A percentile compares a stretch with the other conserved stretches of the same genome.
Evolutionary conservation across 805 yeast genomes (phyloP).

Genomic region (Wickerhamomyces canadensis): DNA sequence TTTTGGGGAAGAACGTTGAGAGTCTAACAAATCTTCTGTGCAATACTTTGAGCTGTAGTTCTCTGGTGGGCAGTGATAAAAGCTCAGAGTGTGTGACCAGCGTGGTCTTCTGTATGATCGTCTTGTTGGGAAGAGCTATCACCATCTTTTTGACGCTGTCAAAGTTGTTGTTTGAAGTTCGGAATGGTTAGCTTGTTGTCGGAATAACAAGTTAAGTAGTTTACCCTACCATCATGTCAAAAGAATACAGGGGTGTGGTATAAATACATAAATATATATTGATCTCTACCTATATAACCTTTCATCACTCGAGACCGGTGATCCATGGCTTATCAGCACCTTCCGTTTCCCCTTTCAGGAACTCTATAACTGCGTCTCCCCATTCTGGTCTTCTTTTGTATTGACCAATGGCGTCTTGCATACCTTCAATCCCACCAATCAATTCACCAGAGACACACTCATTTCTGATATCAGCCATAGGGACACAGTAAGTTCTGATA

Average conservation of each 20-base stretch:
- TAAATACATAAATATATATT: too few species aligned
- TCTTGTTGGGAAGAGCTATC: neutral
- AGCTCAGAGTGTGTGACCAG: neutral
- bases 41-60: neutral
- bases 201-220: too few species aligned
- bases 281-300: too few species aligned
- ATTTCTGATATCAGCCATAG: constrained; percentile 39
- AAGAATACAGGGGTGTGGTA: too few species aligned
- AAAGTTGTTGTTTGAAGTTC: too few species aligned
- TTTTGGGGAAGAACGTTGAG: neutral
- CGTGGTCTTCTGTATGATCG: neutral
- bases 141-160: neutral
- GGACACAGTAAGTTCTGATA: constrained; percentile 53
- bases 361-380: constrained; percentile 58
- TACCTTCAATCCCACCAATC: constrained; percentile 56
- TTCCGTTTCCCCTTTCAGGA: constrained; percentile 31
- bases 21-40: constrained; percentile 1
- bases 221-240: too few species aligned
- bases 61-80: neutral
- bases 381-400: constrained; percentile 64
- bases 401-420: constrained; percentile 50
- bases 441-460: constrained; percentile 48
- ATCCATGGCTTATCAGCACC: constrained; percentile 25
- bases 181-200: neutral
- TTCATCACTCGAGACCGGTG: constrained; percentile 4